phyloP scores from a whole-genome alignment of 2,329 filamentous ascomycete species.

The Beauveria sp. region DNA sequence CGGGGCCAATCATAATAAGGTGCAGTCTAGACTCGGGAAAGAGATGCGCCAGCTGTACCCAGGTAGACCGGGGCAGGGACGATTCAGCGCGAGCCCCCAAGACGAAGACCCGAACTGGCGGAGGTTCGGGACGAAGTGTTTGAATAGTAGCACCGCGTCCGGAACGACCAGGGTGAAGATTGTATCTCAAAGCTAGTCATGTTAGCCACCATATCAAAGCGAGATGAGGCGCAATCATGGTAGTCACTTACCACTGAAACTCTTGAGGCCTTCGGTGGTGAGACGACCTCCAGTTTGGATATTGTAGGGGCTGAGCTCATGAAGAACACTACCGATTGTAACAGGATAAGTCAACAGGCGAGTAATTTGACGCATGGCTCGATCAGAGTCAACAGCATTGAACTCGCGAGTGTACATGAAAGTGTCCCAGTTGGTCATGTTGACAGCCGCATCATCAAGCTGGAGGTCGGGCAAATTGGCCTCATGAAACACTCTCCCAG shows the following conservation, averaged over 20 bases:
- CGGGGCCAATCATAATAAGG: slow-evolving; percentile 88
- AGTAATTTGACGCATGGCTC: slow-evolving; percentile 87
- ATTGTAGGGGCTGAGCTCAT: slow-evolving; percentile 90
- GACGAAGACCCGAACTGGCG: slow-evolving; percentile 85
- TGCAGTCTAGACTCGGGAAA: slow-evolving; percentile 92
- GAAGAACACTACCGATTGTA: slow-evolving; percentile 83
- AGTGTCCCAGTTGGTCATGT: slow-evolving; percentile 99
- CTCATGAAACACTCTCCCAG: slow-evolving; percentile 86
- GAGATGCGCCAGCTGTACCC: slow-evolving; percentile 88
- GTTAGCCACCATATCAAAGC: slow-evolving; percentile 14
- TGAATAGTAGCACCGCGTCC: slow-evolving; percentile 70
- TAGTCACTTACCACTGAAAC: slow-evolving; percentile 67
- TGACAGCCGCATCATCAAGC: slow-evolving; percentile 86
- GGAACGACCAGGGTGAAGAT: slow-evolving; percentile 75
- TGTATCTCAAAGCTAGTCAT: slow-evolving; percentile 73
- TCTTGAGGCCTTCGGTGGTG: slow-evolving; percentile 85
- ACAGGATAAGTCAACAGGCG: slow-evolving; percentile 88
- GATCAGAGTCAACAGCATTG: slow-evolving; percentile 81
- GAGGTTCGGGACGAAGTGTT: slow-evolving; percentile 74
- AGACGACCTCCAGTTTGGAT: slow-evolving; percentile 68
- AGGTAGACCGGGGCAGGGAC: slow-evolving; percentile 85
- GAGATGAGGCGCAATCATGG: not conserved
- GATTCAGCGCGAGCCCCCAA: slow-evolving; percentile 96
- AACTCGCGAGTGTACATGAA: slow-evolving; percentile 90
- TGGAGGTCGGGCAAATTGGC: slow-evolving; percentile 86